Base-by-base conservation (phyloP, 1,284 basidiomycete species). In the Schizopora paradoxa region DNA sequence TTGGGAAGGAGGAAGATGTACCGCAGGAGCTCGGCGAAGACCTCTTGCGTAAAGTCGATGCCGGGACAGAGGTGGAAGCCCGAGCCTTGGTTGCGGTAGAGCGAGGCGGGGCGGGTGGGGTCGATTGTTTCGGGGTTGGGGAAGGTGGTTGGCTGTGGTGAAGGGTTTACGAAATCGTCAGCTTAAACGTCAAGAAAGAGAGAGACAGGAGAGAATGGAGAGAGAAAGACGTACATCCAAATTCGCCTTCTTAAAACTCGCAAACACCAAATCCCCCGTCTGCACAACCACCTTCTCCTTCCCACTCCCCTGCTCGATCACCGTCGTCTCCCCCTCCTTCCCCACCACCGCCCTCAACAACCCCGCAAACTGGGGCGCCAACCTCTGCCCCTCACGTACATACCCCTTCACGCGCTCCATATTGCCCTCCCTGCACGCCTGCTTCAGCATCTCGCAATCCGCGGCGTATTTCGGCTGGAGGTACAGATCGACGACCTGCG, bases 371-470 rank as follows among this genome's bases (percentile, higher is more conserved):
- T 61, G 27, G 25, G 19, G 3, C 66, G 71, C 51, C 45, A 75
- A 74, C 63, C 65, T 76, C 70, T 4, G 45, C 16, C 69, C 77
- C 55, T 79, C 76, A 8, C 69, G 60, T 18, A 77, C 70, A 56
- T 79, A 79, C 7, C 75, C 76, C 6, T 62, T 63, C 16, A 79
- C 58, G 44, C 66, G 67, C 18, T 62, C 54, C 1, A 53, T 43
- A 46, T 71, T 70, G 4, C 62, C 58, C 22, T 57, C 58, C 26
- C 61, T 56, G 10, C 63, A 60, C 5, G 76, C 59, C 31, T 62
- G 47, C 14, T 29, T 66, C 59, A 47, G 66, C 62, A 16, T 61
- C 65, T 60, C 44, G 25, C 49, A 45, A 34, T 59, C 49, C 46
- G 43, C 35, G 31, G 47, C 43, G 6, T 55, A 42, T 3, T 42